Percentiles rank a stretch among this genome's conserved stretches.
Evolutionary conservation across 768 basidiomycete genomes (phyloP).

Genomic region (Leccinum pellstonianum): DNA sequence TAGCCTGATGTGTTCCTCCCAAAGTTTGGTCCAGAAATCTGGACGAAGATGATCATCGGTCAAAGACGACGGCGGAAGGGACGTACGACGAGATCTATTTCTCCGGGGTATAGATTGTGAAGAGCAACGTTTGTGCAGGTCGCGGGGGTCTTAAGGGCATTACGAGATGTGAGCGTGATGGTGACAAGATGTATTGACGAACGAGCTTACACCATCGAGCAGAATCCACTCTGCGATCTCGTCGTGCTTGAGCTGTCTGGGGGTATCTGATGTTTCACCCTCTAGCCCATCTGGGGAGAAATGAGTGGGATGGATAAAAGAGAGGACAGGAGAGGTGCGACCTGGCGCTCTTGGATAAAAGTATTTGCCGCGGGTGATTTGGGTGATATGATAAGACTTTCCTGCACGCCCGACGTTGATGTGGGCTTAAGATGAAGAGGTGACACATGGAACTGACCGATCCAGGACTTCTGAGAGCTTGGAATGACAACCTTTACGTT

Average conservation of each 20-base stretch:
- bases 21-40: constrained; percentile 86
- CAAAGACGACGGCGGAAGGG: constrained; percentile 1
- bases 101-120: constrained; percentile 80
- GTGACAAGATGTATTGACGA: constrained; percentile 21
- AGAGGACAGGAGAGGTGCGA: constrained; percentile 15
- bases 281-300: constrained; percentile 44
- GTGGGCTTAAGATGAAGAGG: background rate
- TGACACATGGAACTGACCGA: constrained; percentile 47
- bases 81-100: constrained; percentile 87
- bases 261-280: constrained; percentile 62
- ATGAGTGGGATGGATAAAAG: background rate
- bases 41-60: background rate
- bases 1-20: constrained; percentile 81
- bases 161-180: constrained; percentile 8
- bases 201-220: constrained; percentile 63
- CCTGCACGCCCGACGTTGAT: constrained; percentile 40
- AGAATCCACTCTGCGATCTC: constrained; percentile 92
- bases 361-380: constrained; percentile 65
- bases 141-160: constrained; percentile 67
- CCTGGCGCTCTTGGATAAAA: constrained; percentile 71
- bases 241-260: constrained; percentile 69
- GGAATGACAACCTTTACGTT: constrained; percentile 79
- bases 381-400: constrained; percentile 78
- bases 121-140: constrained; percentile 90
- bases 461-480: constrained; percentile 85